Conservation (phyloP, 441 rosid genomes). For the Croton setiger region DNA sequence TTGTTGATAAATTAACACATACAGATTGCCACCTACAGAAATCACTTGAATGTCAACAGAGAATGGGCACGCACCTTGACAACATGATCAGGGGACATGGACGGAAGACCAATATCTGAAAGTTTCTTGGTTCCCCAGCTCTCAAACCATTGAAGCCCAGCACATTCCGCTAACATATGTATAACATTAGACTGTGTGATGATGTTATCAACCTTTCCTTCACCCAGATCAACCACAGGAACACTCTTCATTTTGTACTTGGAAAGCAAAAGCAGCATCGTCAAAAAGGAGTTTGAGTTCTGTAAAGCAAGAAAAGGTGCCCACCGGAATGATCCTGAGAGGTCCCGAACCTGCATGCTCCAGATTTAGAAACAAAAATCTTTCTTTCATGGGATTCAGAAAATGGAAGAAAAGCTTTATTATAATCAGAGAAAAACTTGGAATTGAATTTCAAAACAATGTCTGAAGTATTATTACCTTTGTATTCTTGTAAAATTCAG, state of each 20-base stretch:
- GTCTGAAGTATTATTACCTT: slow-evolving; percentile 43
- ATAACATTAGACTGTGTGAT: slow-evolving; percentile 92
- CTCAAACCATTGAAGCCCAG: slow-evolving; percentile 92
- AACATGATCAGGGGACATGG: slow-evolving; percentile 43
- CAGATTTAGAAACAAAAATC: slow-evolving; percentile 1
- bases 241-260: slow-evolving; percentile 98
- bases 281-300: slow-evolving; percentile 78
- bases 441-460: neutral
- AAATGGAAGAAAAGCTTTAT: neutral
- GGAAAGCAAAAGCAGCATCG: slow-evolving; percentile 90
- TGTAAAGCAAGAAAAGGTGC: slow-evolving; percentile 97
- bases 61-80: slow-evolving; percentile 45
- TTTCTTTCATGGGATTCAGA: neutral
- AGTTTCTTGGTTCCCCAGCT: slow-evolving; percentile 89
- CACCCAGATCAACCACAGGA: slow-evolving; percentile 82
- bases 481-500: slow-evolving; percentile 72
- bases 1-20: neutral
- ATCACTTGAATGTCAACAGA: slow-evolving; percentile 5
- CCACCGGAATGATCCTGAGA: slow-evolving; percentile 96
- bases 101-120: slow-evolving; percentile 83
- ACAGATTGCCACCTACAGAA: neutral
- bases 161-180: slow-evolving; percentile 95
- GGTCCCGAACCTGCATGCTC: slow-evolving; percentile 75
- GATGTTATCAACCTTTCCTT: slow-evolving; percentile 72
- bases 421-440: slow-evolving; percentile 1